phyloP scores from a whole-genome alignment of 805 yeast genomes.

The Pichia occidentalis region DNA sequence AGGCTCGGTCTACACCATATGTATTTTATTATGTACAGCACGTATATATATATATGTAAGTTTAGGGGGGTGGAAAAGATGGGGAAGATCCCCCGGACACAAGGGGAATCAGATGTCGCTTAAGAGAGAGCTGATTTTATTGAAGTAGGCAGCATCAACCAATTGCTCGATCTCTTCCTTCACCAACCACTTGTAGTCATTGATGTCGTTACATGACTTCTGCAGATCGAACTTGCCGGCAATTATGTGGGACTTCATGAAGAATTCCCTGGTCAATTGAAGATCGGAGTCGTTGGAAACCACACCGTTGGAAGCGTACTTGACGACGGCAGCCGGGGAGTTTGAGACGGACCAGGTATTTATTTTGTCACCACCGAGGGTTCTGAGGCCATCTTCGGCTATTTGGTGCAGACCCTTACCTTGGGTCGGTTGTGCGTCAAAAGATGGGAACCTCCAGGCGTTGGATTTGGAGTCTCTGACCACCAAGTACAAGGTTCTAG shows the following conservation, averaged over 20 bases:
- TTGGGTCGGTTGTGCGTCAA: constrained; percentile 34
- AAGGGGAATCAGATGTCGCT: constrained; percentile 18
- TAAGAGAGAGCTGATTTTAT: constrained; percentile 45
- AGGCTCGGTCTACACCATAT: too few relatives aligned
- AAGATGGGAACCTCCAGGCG: constrained; percentile 78
- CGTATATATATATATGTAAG: too few relatives aligned
- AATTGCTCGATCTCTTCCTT: constrained; percentile 63
- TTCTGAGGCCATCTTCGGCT: constrained; percentile 69
- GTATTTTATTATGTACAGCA: too few relatives aligned
- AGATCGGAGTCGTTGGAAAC: constrained; percentile 15
- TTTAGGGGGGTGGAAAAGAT: too few relatives aligned
- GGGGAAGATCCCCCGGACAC: too few relatives aligned
- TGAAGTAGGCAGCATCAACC: constrained; percentile 50
- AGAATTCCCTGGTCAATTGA: constrained; percentile 46
- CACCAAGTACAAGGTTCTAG: constrained; percentile 72
- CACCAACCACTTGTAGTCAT: constrained; percentile 75
- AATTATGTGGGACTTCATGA: constrained; percentile 80
- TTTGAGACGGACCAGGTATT: constrained; percentile 90
- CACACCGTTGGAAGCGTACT: constrained; percentile 30
- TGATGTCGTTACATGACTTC: constrained; percentile 26
- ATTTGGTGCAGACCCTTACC: constrained; percentile 55
- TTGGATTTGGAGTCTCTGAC: constrained; percentile 37
- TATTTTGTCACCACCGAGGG: constrained; percentile 66
- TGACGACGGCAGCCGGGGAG: constrained; percentile 71
- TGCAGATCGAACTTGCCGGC: constrained; percentile 66